Percentiles rank a stretch among this genome's conserved stretches.
phyloP scores from a whole-genome alignment of 306 rosid species.

The Lathyrus aphaca region DNA sequence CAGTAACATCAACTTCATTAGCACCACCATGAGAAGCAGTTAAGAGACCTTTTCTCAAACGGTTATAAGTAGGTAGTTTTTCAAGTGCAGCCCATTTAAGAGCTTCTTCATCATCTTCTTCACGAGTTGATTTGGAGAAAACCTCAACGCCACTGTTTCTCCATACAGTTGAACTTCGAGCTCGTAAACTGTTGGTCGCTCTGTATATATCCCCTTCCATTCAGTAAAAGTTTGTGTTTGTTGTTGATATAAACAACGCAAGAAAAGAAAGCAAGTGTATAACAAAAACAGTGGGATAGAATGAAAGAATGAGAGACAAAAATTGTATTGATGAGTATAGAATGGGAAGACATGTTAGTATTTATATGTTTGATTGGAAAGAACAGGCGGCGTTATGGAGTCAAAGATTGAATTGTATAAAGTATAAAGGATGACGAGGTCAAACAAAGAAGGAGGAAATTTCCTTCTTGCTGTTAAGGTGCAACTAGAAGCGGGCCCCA shows the following conservation, averaged over 20 bases:
- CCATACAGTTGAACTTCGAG: constrained; percentile 51
- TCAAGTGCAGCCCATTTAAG: constrained; percentile 80
- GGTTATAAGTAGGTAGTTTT: constrained; percentile 77
- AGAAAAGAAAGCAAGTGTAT: not conserved
- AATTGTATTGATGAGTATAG: not conserved
- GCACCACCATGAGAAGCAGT: constrained; percentile 51
- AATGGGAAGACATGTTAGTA: not conserved
- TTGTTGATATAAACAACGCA: not conserved
- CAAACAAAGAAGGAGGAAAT: too few relatives aligned
- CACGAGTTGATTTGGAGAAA: constrained; percentile 56
- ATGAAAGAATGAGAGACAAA: not conserved
- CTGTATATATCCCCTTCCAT: constrained; percentile 59
- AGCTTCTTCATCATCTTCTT: constrained; percentile 78
- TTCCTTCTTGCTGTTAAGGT: too few relatives aligned
- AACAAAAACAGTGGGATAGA: not conserved
- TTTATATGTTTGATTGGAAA: not conserved
- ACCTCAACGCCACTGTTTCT: constrained; percentile 52
- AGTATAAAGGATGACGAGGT: too few relatives aligned
- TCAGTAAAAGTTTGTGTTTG: not conserved
- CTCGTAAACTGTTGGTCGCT: constrained; percentile 44
- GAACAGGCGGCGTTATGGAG: not conserved
- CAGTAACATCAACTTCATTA: constrained; percentile 56
- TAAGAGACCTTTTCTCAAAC: constrained; percentile 69
- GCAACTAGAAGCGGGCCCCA: too few relatives aligned
- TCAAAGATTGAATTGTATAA: too few relatives aligned